A percentile compares a stretch with the other conserved stretches of the same genome.
phyloP scores from a whole-genome alignment of 345 rosid genomes.

The Citrus mangshanensis region DNA sequence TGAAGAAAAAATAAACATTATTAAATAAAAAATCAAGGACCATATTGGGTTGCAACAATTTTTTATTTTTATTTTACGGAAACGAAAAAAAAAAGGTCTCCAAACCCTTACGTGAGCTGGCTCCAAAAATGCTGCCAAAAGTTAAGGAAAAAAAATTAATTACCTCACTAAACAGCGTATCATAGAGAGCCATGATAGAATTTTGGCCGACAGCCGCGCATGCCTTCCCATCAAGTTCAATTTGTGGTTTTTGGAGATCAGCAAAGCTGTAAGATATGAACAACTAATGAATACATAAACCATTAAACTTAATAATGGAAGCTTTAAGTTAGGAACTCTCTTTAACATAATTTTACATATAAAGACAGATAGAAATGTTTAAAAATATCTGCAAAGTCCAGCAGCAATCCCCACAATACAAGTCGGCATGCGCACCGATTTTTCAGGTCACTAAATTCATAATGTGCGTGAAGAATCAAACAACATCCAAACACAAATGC shows the following conservation, averaged over 20 bases:
- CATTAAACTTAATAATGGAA: neutral
- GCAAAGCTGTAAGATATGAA: slow-evolving; percentile 59
- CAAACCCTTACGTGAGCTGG: no score
- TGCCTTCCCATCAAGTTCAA: slow-evolving; percentile 92
- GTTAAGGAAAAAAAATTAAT: neutral
- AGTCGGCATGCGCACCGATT: neutral
- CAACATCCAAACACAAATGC: neutral
- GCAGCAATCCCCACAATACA: neutral
- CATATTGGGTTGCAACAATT: neutral
- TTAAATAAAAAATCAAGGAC: neutral
- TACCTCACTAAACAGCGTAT: slow-evolving; percentile 83
- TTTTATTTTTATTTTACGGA: no score
- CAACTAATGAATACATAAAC: neutral
- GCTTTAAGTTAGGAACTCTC: neutral
- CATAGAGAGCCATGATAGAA: slow-evolving; percentile 94
- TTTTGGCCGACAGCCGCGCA: slow-evolving; percentile 99
- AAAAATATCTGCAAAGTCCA: neutral
- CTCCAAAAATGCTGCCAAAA: no score
- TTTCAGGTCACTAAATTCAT: neutral
- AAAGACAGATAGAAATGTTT: neutral
- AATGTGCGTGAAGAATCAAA: neutral
- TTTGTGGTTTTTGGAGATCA: slow-evolving; percentile 95
- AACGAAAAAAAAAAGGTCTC: no score
- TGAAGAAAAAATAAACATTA: neutral
- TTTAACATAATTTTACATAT: neutral